Evolutionary conservation across 805 yeast species (phyloP).

Genomic region (Nakazawaea peltata): DNA sequence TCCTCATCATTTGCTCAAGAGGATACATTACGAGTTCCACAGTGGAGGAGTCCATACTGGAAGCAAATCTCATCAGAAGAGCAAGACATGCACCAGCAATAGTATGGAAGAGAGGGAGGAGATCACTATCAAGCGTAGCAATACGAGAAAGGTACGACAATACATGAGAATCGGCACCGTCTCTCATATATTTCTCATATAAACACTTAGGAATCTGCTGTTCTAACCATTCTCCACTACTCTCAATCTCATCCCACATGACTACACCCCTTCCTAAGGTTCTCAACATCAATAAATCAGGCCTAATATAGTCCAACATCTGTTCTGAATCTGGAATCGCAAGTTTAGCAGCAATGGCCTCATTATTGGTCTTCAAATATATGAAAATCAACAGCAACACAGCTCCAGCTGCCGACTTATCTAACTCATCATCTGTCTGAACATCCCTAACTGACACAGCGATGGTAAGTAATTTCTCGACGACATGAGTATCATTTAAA

Average conservation of each 20-base stretch:
- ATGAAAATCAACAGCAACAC: conserved; percentile 68
- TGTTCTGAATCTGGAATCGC: conserved; percentile 52
- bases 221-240: conserved; percentile 46
- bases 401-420: conserved; percentile 67
- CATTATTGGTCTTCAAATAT: conserved; percentile 59
- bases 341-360: conserved; percentile 51
- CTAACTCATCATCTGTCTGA: conserved; percentile 48
- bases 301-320: conserved; percentile 63
- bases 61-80: conserved; percentile 70
- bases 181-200: conserved; percentile 20
- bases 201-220: conserved; percentile 44
- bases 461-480: conserved; percentile 48
- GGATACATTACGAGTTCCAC: conserved; percentile 46
- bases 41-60: conserved; percentile 48
- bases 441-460: conserved; percentile 57
- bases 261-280: conserved; percentile 58
- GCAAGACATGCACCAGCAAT: conserved; percentile 72
- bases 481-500: conserved; percentile 53
- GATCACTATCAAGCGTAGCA: conserved; percentile 44
- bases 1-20: conserved; percentile 41
- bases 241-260: conserved; percentile 60
- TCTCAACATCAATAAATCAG: conserved; percentile 65
- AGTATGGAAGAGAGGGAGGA: conserved; percentile 52
- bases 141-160: conserved; percentile 18
- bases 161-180: too few species aligned